These are phyloP conservation scores for Malassezia caprae DNA, from an alignment of 1,284 basidiomycete genomes.

Conservation along the genomic window DNA sequence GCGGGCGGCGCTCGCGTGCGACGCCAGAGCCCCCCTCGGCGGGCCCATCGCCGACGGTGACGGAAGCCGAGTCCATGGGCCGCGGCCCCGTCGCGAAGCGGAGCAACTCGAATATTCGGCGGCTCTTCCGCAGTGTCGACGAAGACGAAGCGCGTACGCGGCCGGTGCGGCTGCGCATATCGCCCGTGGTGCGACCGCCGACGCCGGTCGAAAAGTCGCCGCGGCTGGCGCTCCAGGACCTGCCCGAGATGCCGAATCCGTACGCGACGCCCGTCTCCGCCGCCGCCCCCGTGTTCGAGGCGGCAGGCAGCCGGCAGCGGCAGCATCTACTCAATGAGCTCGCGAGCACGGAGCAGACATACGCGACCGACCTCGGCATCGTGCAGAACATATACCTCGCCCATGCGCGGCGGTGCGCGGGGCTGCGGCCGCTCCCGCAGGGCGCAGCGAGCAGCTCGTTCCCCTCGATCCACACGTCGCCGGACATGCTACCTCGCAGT, in stretches of 20 bases:
- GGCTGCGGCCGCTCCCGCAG: conserved; percentile 20
- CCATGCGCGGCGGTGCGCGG: conserved; percentile 42
- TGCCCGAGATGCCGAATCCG: conserved; percentile 9
- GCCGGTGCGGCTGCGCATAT: background rate
- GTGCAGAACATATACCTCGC: conserved; percentile 65
- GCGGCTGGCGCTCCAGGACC: background rate
- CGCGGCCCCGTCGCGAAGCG: background rate
- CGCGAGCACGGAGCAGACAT: conserved; percentile 63
- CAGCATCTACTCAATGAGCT: conserved; percentile 68
- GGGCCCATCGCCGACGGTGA: background rate
- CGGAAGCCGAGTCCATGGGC: background rate
- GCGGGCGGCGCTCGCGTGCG: background rate
- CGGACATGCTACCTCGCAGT: background rate
- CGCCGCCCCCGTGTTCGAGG: background rate
- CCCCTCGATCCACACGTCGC: background rate
- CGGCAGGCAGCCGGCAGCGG: conserved; percentile 58
- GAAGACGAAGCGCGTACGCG: background rate
- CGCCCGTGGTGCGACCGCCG: background rate
- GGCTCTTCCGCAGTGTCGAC: conserved; percentile 9
- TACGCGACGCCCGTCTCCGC: background rate
- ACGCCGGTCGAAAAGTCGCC: background rate
- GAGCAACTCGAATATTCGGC: conserved; percentile 5
- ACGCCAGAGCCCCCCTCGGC: conserved; percentile 1
- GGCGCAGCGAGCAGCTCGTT: background rate
- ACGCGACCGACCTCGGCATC: conserved; percentile 75